Evolutionary conservation across 2,329 filamentous ascomycete genomes (phyloP), one percentile per base, ranked within the genome.

Genomic region (Fusarium camptoceras): DNA sequence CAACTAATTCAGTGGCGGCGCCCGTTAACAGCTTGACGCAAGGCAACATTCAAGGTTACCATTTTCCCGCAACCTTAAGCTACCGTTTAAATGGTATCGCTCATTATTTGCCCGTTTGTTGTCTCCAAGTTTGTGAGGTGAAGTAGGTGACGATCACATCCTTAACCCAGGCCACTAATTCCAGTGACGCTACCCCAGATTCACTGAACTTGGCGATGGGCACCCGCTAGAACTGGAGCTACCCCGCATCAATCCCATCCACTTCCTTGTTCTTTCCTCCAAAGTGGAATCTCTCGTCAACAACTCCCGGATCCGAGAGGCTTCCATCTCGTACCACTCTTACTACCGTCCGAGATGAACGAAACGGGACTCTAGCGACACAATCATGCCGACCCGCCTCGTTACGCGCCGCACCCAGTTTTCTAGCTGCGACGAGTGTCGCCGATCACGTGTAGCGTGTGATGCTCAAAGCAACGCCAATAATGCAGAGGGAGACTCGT

Each of bases 401-500:
- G 69, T 75, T 54, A 63, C 70, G 10, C 76, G 75, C n/a, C 76
- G 72, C 48, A 81, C 78, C 8, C 79, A 81, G 30, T 80, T 80
- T 62, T 79, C 77, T 34, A 78, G 77, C 53, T 79, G 77, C 51
- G 77, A 79, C 49, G 74, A 74, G 24, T 79, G 77, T 51, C 77
- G 76, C 30, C 62, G 74, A 54, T 77, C 74, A 8, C 75, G 77
- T 22, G 76, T 79, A 22, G 76, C 75, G 10, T 78, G 77, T 51
- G 76, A 79, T 49, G 75, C 75, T 2, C 59, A 66, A 34, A 71
- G 55, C 46, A 68, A 25, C 30, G 22, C 22, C 47, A 20, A 54
- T 16, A 56, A 53, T 20, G 88, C 90, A 10, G 88, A 85, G 1
- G 90, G 89, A 12, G 85, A 89, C 70, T 88, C 91, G 43, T 91